Evolutionary conservation across 768 basidiomycete species (phyloP).

Genomic region (Trametes cubensis): DNA sequence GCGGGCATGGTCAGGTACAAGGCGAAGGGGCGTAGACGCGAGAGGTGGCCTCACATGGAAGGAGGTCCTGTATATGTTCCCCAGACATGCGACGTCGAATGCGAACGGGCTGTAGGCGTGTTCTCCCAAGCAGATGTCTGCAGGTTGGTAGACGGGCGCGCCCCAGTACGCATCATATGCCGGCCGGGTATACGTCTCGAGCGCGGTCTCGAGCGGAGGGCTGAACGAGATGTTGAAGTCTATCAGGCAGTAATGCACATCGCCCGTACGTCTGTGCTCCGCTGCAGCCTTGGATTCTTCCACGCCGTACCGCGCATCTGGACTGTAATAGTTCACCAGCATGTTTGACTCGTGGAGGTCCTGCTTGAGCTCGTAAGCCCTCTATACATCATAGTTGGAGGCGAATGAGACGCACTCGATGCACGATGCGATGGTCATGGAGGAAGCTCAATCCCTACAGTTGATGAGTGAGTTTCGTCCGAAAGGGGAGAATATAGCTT

Average conservation of each 20-base stretch:
- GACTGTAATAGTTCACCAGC: background rate
- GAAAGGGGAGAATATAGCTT: background rate
- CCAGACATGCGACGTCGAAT: constrained; percentile 5
- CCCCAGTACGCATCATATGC: background rate
- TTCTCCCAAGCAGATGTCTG: background rate
- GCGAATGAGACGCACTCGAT: background rate
- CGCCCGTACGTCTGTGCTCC: background rate
- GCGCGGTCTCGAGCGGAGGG: background rate
- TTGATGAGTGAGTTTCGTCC: background rate
- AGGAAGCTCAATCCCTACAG: constrained; percentile 15
- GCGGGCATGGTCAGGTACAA: too few relatives aligned
- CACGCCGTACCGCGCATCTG: background rate
- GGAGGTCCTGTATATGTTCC: constrained; percentile 1
- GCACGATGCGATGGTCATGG: constrained; percentile 17
- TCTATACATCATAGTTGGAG: background rate
- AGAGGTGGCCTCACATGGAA: background rate
- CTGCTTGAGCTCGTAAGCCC: background rate
- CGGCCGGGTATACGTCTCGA: background rate
- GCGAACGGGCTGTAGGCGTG: constrained; percentile 2
- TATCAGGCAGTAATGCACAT: background rate
- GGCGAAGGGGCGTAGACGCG: too few relatives aligned
- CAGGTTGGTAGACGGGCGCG: background rate
- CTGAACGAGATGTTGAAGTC: background rate
- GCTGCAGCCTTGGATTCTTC: too few relatives aligned
- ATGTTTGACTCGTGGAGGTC: background rate